Conservation (phyloP, 2,329 filamentous ascomycete genomes). For the Aspergillus sp. region DNA sequence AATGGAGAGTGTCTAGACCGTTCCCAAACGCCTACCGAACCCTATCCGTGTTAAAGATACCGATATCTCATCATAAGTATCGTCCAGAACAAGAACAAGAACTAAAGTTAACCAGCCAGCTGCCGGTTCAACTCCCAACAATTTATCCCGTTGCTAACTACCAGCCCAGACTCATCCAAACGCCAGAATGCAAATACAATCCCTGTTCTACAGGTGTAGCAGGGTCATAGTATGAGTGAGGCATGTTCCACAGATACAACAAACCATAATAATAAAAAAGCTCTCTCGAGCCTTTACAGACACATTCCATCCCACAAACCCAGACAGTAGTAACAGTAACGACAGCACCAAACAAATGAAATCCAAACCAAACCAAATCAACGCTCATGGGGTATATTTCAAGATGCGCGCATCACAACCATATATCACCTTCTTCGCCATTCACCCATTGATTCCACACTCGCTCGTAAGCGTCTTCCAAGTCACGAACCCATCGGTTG, state of each 20-base stretch:
- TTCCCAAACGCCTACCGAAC: slow-evolving; percentile 1
- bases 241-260: slow-evolving; percentile 3
- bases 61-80: slow-evolving; percentile 1
- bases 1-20: slow-evolving; percentile 1
- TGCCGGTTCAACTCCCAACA: not conserved
- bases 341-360: slow-evolving; percentile 12
- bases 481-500: slow-evolving; percentile 80
- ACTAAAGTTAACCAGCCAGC: not conserved
- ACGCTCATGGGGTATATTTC: slow-evolving; percentile 38
- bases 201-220: not conserved
- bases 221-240: not conserved
- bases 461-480: slow-evolving; percentile 84
- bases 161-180: slow-evolving; percentile 2
- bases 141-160: not conserved
- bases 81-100: not conserved
- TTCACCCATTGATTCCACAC: slow-evolving; percentile 87
- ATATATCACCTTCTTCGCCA: slow-evolving; percentile 90
- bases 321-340: not conserved
- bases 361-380: slow-evolving; percentile 25
- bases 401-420: slow-evolving; percentile 56
- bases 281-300: not conserved
- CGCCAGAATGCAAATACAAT: slow-evolving; percentile 14
- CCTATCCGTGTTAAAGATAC: not conserved
- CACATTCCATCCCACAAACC: not conserved
- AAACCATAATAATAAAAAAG: not conserved